Base-by-base conservation (phyloP, 2,329 filamentous ascomycete genomes). In the Colletotrichum lindemuthianum region DNA sequence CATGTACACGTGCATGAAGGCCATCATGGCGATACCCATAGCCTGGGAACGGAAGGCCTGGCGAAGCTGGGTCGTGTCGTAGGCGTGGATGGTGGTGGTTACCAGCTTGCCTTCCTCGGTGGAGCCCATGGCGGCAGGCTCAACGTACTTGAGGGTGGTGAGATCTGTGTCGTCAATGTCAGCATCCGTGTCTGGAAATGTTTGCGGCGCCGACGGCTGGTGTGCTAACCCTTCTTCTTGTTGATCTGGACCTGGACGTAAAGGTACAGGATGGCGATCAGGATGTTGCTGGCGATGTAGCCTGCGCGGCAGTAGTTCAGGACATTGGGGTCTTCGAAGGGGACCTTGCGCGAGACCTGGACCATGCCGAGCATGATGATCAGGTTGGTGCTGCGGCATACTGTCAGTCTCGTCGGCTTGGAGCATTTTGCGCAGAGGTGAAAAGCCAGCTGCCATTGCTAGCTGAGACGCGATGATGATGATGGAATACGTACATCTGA, bases 21-120 rank as follows among this genome's bases (percentile, higher is more conserved):
- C 89, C 95, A 99, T 98, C 94, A 99, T 99, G 78, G 87, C 94
- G 64, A 99, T 85, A 66, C 96, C 96, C 92, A 97, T 98, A 74
- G 96, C 82, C 83, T 98, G 95, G 69, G 90, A 87, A 80, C 96
- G 96, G 86, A 95, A 92, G 70, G 93, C 86, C 69, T 87, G 84
- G 81, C 91, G 91, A 76, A 98, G 86, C 84, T 98, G 95, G 72
- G 86, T 82, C 73, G 89, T 85, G 80, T 99, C 96, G 86, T 99
- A 99, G 75, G 94, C 93, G 83, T 96, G 91, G 78, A 97, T 87
- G 68, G 96, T 99, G 68, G 96, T 99, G 63, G 95, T 97, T 72
- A 98, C 91, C 72, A 97, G 92, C 82, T 97, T 97, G 77, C 92
- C 90, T 81, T 97, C 94, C 80, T 98, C 96, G 74, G 90, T 88